Percentiles rank a stretch among this genome's conserved stretches.
Evolutionary conservation across 768 basidiomycete genomes (phyloP).

Genomic region (Hysterangium stoloniferum): DNA sequence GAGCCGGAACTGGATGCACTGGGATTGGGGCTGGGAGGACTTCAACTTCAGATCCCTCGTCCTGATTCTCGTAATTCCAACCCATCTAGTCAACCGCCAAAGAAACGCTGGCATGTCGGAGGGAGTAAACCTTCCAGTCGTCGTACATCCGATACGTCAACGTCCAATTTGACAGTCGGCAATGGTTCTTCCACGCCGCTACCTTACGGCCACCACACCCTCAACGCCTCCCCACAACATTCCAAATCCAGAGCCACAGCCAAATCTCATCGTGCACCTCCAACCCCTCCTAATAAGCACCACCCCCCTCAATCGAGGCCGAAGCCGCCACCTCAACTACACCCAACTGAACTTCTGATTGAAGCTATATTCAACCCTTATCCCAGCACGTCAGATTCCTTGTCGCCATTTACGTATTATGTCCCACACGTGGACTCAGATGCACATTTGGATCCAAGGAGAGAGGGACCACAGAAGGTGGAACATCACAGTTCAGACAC

Average conservation of each 20-base stretch:
- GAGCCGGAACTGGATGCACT: too few species aligned
- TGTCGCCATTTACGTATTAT: conserved; percentile 33
- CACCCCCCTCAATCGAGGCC: background rate
- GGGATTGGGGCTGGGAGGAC: too few species aligned
- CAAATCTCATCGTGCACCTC: background rate
- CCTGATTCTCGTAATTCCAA: background rate
- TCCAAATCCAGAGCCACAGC: too few species aligned
- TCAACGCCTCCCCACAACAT: too few species aligned
- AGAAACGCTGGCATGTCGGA: conserved; percentile 6
- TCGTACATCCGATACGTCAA: background rate
- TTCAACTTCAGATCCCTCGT: conserved; percentile 1
- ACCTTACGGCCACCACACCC: too few species aligned
- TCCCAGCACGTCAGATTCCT: conserved; percentile 26
- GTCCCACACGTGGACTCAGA: conserved; percentile 22
- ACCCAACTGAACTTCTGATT: conserved; percentile 60
- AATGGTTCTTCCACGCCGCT: too few species aligned
- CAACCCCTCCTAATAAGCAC: background rate
- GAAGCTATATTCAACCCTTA: conserved; percentile 76
- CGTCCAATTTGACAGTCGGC: too few species aligned
- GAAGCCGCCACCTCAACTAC: background rate
- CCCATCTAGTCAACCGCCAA: background rate
- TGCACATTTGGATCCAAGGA: too few species aligned
- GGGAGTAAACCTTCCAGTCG: background rate
- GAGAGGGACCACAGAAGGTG: too few species aligned
- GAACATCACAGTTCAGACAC: too few species aligned